These are phyloP conservation scores for carrot (Daucus carota) DNA, from an alignment of 129 eudicot species.

Conservation along the genomic window DNA sequence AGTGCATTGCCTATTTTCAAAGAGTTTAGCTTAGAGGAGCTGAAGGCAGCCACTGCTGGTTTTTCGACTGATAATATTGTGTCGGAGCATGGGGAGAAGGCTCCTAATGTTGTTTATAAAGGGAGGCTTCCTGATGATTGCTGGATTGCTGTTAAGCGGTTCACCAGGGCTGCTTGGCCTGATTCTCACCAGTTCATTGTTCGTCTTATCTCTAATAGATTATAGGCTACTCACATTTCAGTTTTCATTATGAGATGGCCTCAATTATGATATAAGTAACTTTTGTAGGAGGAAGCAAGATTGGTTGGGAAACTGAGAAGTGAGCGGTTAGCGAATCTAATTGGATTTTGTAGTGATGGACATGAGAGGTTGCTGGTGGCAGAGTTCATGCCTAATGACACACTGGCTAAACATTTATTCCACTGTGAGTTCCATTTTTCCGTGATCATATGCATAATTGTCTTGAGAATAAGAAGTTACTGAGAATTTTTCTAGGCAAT, in stretches of 20 bases:
- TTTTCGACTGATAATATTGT: slow-evolving; percentile 36
- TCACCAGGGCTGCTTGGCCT: slow-evolving; percentile 47
- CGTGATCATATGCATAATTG: neutral
- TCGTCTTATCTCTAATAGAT: neutral
- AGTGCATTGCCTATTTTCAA: slow-evolving; percentile 23
- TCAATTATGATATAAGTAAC: neutral
- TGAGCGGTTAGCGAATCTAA: slow-evolving; percentile 58
- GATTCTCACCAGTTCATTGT: slow-evolving; percentile 47
- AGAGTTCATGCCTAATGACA: slow-evolving; percentile 88
- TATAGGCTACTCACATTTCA: neutral
- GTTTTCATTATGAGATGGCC: neutral
- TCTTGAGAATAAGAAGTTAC: neutral
- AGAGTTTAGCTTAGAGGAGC: slow-evolving; percentile 41
- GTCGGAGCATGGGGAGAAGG: slow-evolving; percentile 50
- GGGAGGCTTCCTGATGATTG: slow-evolving; percentile 24
- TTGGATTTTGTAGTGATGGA: slow-evolving; percentile 69
- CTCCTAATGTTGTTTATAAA: slow-evolving; percentile 44
- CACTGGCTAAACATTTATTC: slow-evolving; percentile 78
- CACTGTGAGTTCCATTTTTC: slow-evolving; percentile 53
- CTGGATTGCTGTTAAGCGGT: slow-evolving; percentile 43
- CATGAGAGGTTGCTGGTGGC: slow-evolving; percentile 84
- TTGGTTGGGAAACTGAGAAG: slow-evolving; percentile 76
- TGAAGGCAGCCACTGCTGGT: slow-evolving; percentile 33
- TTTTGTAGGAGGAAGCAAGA: slow-evolving; percentile 69
- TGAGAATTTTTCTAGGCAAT: neutral